Evolutionary conservation across 192 early-diverging fungal species (phyloP).

Genomic region (Coemansia sp.): DNA sequence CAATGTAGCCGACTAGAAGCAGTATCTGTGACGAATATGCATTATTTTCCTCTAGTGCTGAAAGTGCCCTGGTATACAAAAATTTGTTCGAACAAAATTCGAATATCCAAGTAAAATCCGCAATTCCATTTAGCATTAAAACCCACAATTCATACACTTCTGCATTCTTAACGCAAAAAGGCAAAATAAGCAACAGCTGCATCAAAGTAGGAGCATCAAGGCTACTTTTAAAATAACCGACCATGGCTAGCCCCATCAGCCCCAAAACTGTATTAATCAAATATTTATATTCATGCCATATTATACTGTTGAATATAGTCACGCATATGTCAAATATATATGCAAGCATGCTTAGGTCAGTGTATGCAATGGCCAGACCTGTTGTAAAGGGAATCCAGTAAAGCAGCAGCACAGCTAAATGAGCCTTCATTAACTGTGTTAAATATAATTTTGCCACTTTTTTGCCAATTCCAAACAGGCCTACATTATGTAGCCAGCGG

Average conservation of each 20-base stretch:
- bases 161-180: too few relatives aligned
- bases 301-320: neutral
- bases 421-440: neutral
- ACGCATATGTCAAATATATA: neutral
- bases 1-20: neutral
- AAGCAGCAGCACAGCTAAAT: neutral
- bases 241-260: neutral
- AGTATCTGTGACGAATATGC: neutral
- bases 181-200: too few relatives aligned
- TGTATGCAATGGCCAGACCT: slow-evolving; percentile 2
- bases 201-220: too few relatives aligned
- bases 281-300: neutral
- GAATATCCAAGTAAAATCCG: too few relatives aligned
- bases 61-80: neutral
- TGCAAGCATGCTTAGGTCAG: neutral
- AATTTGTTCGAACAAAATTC: neutral
- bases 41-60: neutral
- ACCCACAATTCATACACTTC: too few relatives aligned
- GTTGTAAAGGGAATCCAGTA: slow-evolving; percentile 1
- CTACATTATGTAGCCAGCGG: neutral
- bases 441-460: slow-evolving; percentile 4
- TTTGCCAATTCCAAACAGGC: neutral
- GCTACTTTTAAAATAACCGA: too few relatives aligned
- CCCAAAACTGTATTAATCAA: neutral
- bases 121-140: too few relatives aligned